Conservation (phyloP, 345 rosid species). For the Aethionema arabicum region DNA sequence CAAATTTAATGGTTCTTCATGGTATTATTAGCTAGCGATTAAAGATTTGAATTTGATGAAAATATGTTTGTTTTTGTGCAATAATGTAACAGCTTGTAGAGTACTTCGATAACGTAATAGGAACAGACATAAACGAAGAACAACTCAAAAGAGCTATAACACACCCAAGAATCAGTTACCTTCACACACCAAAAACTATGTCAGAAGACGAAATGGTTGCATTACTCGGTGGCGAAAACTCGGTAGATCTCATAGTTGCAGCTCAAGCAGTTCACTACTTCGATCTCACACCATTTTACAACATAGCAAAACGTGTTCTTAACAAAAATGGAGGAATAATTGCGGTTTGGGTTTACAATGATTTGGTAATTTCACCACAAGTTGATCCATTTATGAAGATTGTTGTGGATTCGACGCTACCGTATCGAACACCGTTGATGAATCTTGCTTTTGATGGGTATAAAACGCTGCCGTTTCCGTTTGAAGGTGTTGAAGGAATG, state of each 20-base stretch:
- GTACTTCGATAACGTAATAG: not conserved
- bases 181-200: not conserved
- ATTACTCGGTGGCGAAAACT: constrained; percentile 7
- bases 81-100: not conserved
- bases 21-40: too few species aligned
- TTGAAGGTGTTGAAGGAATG: constrained; percentile 40
- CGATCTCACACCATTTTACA: constrained; percentile 46
- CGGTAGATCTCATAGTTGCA: constrained; percentile 35
- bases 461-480: constrained; percentile 51
- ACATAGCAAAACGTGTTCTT: constrained; percentile 38
- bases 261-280: constrained; percentile 52
- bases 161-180: not conserved
- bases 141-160: not conserved
- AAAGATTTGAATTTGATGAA: too few species aligned
- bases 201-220: not conserved
- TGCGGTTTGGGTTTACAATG: constrained; percentile 50
- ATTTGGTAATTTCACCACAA: constrained; percentile 35
- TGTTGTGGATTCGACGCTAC: constrained; percentile 40
- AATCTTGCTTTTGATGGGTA: constrained; percentile 33
- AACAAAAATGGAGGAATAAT: constrained; percentile 46
- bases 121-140: not conserved
- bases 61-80: too few species aligned
- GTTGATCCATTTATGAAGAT: constrained; percentile 38
- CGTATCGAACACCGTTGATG: constrained; percentile 17
- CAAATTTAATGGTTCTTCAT: too few species aligned